phyloP scores from a whole-genome alignment of 768 basidiomycete species.

The Phallus indusiatus region DNA sequence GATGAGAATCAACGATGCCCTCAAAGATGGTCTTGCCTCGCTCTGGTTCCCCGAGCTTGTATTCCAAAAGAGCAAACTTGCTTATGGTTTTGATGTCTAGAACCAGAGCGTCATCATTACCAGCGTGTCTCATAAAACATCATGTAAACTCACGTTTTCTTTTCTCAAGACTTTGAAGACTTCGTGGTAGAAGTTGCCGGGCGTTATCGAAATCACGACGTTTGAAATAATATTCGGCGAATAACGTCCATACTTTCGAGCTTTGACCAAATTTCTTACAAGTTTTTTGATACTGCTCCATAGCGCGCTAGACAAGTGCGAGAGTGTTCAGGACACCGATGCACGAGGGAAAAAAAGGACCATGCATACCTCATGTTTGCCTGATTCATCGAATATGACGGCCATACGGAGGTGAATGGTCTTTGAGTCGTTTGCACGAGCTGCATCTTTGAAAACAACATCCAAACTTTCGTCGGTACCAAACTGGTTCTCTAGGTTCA shows the following conservation, averaged over 20 bases:
- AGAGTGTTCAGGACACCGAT: neutral
- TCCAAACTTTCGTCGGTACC: constrained; percentile 79
- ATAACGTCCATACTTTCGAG: constrained; percentile 89
- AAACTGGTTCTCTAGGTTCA: constrained; percentile 91
- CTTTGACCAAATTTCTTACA: constrained; percentile 92
- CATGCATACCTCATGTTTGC: constrained; percentile 61
- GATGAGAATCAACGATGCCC: constrained; percentile 91
- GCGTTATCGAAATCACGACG: constrained; percentile 69
- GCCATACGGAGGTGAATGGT: constrained; percentile 80
- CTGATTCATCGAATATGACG: constrained; percentile 73
- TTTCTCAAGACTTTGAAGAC: constrained; percentile 86
- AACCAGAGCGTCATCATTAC: neutral
- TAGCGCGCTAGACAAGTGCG: constrained; percentile 57
- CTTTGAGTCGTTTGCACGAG: constrained; percentile 85
- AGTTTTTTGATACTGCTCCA: constrained; percentile 80
- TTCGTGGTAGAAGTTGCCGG: constrained; percentile 76
- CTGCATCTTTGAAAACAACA: constrained; percentile 81
- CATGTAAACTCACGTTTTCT: constrained; percentile 66
- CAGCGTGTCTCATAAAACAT: neutral
- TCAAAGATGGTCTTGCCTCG: constrained; percentile 94
- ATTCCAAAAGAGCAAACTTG: constrained; percentile 91
- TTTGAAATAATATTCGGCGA: constrained; percentile 73
- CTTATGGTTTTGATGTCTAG: constrained; percentile 92
- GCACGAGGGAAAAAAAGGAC: neutral
- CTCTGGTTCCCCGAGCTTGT: constrained; percentile 88